Evolutionary conservation across 495 filamentous ascomycete genomes (phyloP), one percentile per base, ranked within the genome.

Genomic region (Aspergillus nidulans): DNA sequence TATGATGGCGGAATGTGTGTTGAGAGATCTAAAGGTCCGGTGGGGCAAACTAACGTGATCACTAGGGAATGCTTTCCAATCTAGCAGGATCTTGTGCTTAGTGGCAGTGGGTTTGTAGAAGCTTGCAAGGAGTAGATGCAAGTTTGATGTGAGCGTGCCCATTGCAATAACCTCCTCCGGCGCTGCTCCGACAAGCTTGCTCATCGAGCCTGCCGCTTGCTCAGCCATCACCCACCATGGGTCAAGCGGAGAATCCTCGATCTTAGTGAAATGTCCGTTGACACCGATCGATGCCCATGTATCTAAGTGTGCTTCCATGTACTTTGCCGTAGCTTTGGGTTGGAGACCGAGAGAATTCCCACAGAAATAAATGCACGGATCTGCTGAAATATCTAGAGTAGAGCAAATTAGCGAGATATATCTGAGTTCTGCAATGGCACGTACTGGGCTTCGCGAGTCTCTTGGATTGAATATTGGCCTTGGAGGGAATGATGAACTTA

Each of bases 321-420:
- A 87, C 18, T 80, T 73, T 32, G 80, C 71, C 0, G 86, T 91
- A 39, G 83, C 76, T 61, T 84, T 85, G 19, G 94, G 94, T 69
- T 97, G 94, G 45, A 95, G 79, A 43, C 94, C 94, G 15, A 98
- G 80, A 16, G 94, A 98, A 73, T 98, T 96, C 6, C 94, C 94
- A 64, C 91, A 95, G 54, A 98, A 82, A 67, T 98, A 97, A 55
- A 89, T 87, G 48, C 75, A 84, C 79, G 59, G 68, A 55, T 77
- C 66, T 16, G 64, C 26, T 7, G 72, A 78, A 26, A 78, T 65
- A 26, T 66, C 73, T 76, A 25, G 44, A 20, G 65, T 47, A 45
- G 9, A 30, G 1, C 9, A 48, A 34, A 53, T 69, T 30, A 68
- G 59, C 21, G 21, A 53, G 34, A 5, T 10, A 12, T 36, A 3